Evolutionary conservation across 73 alveolate species (phyloP).

Genomic region (Tetrahymena thermophila): DNA sequence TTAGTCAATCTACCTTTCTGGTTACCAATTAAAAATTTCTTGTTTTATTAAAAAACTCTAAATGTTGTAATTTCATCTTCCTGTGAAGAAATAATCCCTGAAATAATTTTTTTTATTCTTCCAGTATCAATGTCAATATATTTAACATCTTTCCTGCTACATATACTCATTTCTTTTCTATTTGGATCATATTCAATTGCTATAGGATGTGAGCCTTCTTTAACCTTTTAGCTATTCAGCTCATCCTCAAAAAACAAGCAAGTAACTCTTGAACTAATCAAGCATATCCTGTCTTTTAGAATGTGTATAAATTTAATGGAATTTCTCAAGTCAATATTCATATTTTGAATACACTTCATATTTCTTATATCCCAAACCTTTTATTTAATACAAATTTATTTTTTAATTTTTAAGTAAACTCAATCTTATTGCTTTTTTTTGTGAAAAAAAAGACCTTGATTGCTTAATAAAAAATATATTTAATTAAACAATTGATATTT

Average conservation of each 20-base stretch:
- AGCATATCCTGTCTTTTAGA: background rate
- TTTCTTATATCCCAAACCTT: background rate
- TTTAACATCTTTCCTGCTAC: background rate
- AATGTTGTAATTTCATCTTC: background rate
- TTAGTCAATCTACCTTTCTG: background rate
- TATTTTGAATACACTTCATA: background rate
- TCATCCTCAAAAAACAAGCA: background rate
- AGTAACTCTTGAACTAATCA: background rate
- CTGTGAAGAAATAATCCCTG: background rate
- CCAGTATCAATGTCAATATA: background rate
- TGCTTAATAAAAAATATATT: too few species aligned
- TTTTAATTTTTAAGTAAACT: too few species aligned
- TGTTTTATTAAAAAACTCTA: background rate
- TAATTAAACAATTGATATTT: too few species aligned
- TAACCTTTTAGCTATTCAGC: background rate
- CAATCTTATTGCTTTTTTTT: too few species aligned
- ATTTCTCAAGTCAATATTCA: background rate
- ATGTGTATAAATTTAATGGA: background rate
- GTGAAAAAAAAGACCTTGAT: too few species aligned
- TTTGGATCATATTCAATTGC: background rate
- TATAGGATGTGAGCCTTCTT: background rate
- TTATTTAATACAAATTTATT: too few species aligned
- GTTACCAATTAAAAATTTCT: background rate
- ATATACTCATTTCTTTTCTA: background rate
- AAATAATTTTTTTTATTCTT: background rate